Base-by-base conservation (phyloP, 1,284 basidiomycete genomes). In the Jaminaea rosea region DNA sequence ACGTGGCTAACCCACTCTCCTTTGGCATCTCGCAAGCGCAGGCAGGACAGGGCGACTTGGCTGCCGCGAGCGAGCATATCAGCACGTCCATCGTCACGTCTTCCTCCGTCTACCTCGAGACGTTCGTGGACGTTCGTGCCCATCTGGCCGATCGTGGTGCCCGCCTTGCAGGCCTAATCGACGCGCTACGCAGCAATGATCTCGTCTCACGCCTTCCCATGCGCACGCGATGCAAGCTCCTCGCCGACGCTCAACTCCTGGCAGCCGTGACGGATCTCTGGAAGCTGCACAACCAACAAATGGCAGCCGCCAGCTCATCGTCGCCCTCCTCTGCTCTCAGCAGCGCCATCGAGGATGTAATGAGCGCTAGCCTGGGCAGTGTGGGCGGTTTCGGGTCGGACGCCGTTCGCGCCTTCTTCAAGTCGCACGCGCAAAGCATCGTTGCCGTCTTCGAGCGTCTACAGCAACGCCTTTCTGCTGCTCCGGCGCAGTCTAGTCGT, bases 191-290 rank as follows among this genome's bases (percentile, higher is more conserved):
- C 4, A 26, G 31, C 1, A 69, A 62, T 41, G 65, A 66, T 3
- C 63, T 63, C 26, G 41, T 69, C 9, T 57, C 57, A 28, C 60
- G 92, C 85, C 83, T 96, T 69, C 85, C 90, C 1, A 85, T 88
- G 76, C 76, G 79, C 31, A 83, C 83, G 50, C 81, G 88, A 28
- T 83, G 91, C 60, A 79, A 80, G 31, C 77, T 98, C 34, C 84
- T 83, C 24, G 81, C 80, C n/a, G 86, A 97, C 70, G 88, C 88
- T 1, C 91, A 97, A 76, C 88, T 89, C 62, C 77, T 96, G 11
- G 84, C 85, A 56, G 85, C 88, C 1, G 84, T 83, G 3, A 81
- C 84, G 53, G 84, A 87, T 34, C 77, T 97, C 17, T 98, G 93
- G 93, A 71, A 83, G 26, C 79, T 81, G 62, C 83, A 91, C 69